Base-by-base conservation (phyloP, 2,329 filamentous ascomycete species). In the Magnaporthiopsis rhizophila region DNA sequence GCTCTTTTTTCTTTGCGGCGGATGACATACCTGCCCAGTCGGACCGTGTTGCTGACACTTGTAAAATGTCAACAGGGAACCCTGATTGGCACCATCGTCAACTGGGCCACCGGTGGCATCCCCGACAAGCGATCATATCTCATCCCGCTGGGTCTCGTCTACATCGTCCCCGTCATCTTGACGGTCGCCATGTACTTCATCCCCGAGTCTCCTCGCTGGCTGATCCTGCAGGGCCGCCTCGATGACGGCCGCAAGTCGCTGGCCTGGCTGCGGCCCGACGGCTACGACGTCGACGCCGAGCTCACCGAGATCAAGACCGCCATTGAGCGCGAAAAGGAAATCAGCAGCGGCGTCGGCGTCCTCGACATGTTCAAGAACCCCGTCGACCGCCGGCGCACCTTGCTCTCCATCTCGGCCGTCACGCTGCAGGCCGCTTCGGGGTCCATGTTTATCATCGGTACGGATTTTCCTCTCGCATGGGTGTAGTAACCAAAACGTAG, bases 341-440 rank as follows among this genome's bases (percentile, higher is more conserved):
- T 77, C 56, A 73, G 73, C n/a, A 72, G 70, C 61, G 69, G 70
- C 59, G 71, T 74, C 2, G 71, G 73, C 65, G 67, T 80, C 13
- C 67, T 77, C 58, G 79, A 81, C 66, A 77, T 81, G 71, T 77
- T 79, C 71, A 59, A 59, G 53, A 65, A 60, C 45, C 64, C 62
- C n/a, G 53, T 62, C 59, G 59, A 65, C 58, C 45, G 62, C 57
- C 45, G 61, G 26, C 58, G 58, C n/a, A 81, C 78, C 0, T 67
- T 78, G 21, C 69, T 81, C 6, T 72, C 78, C 26, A 72, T 81
- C 38, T 76, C 71, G 13, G 76, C 75, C 13, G 75, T 81, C 15
- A 77, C 73, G 1, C 74, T 77, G 2, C 79, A 81, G 67, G 79
- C 79, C 32, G 77, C 78, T 3, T 77, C 76, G 13, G 79, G 79